Base-by-base conservation (phyloP, 148 eudicot genomes). In the Rheum nobile region DNA sequence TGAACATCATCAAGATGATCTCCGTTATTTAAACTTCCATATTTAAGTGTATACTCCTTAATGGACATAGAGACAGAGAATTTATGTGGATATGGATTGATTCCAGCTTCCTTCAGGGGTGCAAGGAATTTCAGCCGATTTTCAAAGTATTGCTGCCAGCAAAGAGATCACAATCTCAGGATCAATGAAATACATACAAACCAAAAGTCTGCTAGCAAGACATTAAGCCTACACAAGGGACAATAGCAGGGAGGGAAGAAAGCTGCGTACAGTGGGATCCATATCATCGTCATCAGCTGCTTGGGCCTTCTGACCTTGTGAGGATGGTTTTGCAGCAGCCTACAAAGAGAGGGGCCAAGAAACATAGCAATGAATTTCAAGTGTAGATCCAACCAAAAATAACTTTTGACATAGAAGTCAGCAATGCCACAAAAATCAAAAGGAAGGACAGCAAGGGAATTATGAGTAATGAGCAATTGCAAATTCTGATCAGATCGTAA, bases 21-120 rank as follows among this genome's bases (percentile, higher is more conserved):
- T 42, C 93, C 98, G 47, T 82, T 74, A 43, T 79, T 75, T 75
- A 95, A 77, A 52, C 61, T 77, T 71, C 82, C 88, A 83, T 88
- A 95, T 78, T 83, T 82, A 81, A 84, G 79, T 21, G 87, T 76
- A 76, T 86, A 95, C 44, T 87, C 91, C 43, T 78, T 59, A 34
- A 91, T 75, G 67, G 88, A 67, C 88, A 83, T 65, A 4, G 86
- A 75, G 57, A 80, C 88, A 55, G 71, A 71, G 71, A 95, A 95
- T 77, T 95, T 95, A 82, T 95, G 98, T 26, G 97, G 97, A 75
- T 95, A 95, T 6, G 98, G 98, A 74, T 94, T 91, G 1, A 46
- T 13, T 44, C 93, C 97, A 65, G 85, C 87, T 69, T 75, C 86
- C 86, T 91, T 95, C 79, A 83, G 84, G 48, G 93, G 83, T 38